These are phyloP conservation scores for Aspergillus hortae DNA, from an alignment of 2,329 filamentous ascomycete genomes.

Conservation along the genomic window DNA sequence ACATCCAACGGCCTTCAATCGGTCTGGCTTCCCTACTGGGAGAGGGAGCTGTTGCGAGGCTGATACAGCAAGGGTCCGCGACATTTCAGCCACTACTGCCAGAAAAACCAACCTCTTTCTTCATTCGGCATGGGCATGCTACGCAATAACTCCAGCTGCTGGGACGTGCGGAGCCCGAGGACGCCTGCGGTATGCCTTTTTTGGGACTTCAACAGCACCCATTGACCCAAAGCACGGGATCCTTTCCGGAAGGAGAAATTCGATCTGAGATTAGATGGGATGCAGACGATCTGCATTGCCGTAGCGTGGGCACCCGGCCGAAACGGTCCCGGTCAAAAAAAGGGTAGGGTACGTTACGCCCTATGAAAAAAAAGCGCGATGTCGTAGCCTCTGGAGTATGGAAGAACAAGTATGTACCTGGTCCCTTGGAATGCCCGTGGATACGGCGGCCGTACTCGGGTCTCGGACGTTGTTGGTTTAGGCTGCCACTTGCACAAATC, in stretches of 20 bases:
- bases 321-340: too few relatives aligned
- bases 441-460: too few relatives aligned
- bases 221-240: constrained; percentile 17
- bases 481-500: constrained; percentile 9
- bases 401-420: too few relatives aligned
- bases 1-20: background rate
- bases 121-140: background rate
- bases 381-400: too few relatives aligned
- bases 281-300: too few relatives aligned
- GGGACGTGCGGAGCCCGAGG: background rate
- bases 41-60: background rate
- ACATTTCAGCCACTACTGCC: background rate
- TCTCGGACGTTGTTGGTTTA: too few relatives aligned
- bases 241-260: constrained; percentile 21
- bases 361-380: too few relatives aligned
- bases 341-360: too few relatives aligned
- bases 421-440: too few relatives aligned
- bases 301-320: too few relatives aligned
- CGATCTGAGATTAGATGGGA: constrained; percentile 6
- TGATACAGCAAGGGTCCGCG: background rate
- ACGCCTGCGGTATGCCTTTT: background rate
- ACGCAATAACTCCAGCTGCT: constrained; percentile 1
- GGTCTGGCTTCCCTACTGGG: background rate
- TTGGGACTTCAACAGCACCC: constrained; percentile 10
- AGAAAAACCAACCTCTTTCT: background rate